A percentile compares a stretch with the other conserved stretches of the same genome.
phyloP scores from a whole-genome alignment of 1,284 basidiomycete species.

The Leccinum huronense region DNA sequence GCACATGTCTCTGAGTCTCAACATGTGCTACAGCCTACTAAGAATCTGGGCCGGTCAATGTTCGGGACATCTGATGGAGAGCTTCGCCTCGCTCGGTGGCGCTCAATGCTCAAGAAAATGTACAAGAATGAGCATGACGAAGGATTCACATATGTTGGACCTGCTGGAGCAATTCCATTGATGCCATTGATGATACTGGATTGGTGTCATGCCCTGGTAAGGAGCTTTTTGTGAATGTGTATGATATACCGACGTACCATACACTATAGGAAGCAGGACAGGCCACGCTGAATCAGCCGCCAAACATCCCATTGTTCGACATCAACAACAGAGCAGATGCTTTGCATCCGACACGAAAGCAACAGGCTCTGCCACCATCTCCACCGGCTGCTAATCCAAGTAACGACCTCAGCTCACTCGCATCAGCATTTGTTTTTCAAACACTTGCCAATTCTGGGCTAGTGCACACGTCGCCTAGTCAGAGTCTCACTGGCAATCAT shows the following conservation, averaged over 20 bases:
- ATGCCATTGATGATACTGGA: constrained; percentile 11
- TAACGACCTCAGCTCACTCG: not conserved
- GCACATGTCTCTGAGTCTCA: not conserved
- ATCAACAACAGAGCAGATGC: not conserved
- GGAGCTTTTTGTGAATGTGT: not conserved
- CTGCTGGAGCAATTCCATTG: not conserved
- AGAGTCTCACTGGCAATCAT: not conserved
- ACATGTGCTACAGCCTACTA: not conserved
- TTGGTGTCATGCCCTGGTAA: constrained; percentile 10
- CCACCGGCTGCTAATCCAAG: not conserved
- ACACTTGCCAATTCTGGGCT: not conserved
- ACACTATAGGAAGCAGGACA: constrained; percentile 8
- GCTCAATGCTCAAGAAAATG: not conserved
- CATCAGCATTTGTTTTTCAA: not conserved
- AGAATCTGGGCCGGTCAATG: too few species aligned
- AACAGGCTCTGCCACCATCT: not conserved
- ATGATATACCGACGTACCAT: too few species aligned
- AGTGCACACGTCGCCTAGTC: not conserved
- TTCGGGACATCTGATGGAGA: not conserved
- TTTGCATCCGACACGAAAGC: constrained; percentile 3
- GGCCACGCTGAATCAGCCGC: constrained; percentile 1
- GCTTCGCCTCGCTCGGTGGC: not conserved
- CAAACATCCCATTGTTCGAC: constrained; percentile 8
- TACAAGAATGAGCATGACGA: constrained; percentile 9
- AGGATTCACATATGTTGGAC: constrained; percentile 5